Base-by-base conservation (phyloP, 352 stramenopile species). In the Globisporangium alternatum region DNA sequence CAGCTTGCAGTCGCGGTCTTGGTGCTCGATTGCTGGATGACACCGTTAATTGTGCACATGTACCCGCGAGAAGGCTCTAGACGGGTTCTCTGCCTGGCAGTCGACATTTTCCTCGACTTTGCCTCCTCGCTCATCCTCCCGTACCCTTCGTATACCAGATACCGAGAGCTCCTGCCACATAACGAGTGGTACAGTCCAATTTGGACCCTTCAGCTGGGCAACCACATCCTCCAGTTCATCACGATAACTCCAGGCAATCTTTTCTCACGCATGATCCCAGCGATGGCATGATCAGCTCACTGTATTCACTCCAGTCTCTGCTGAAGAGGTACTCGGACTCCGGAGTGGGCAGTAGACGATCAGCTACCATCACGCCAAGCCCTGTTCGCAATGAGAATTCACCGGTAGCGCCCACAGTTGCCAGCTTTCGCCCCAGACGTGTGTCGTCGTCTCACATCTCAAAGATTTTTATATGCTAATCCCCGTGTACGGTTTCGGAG, bases 31-130 rank as follows among this genome's bases (percentile, higher is more conserved):
- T 51, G 44, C 44, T 30, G 44, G n/a, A 51, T 10, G 8, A 51
- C n/a, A 8, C n/a, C n/a, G n/a, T 17, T 51, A 17, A 30, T 51
- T 3, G n/a, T 7, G 44, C 28, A 28, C 44, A 51, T 51, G 44
- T 51, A 51, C 15, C 44, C 44, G 44, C n/a, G 44, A 51, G 21
- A 51, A 51, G 28, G 44, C n/a, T 21, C 44, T 51, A 51, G n/a
- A 51, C 44, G n/a, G n/a, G n/a, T 51, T n/a, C n/a, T 48, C 17
- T 48, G 43, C 43, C 5, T 48, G 43, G 17, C 17, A 48, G 43
- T 48, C 43, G 43, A 48, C 43, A 48, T 48, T 10, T 9, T 48
- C 19, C 43, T 48, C 0, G 43, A 48, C 43, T 48, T 48, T 9
- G 21, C 43, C 5, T 48, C 43, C 3, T 22, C 43, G 17, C 8